Conservation (phyloP, 75 land plant species). For the Cunninghamia lanceolata region DNA sequence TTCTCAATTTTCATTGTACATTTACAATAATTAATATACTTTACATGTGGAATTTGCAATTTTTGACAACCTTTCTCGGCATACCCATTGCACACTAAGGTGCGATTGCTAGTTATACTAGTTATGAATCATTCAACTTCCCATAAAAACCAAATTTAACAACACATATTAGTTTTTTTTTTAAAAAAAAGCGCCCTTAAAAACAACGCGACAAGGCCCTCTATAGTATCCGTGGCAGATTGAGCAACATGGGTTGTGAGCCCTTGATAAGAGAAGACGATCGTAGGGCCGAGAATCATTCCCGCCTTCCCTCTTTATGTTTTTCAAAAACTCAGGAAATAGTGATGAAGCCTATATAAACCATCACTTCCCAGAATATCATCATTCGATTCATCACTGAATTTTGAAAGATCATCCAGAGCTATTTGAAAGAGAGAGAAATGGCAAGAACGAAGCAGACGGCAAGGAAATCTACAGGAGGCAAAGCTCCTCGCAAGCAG, state of each 20-base stretch:
- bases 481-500: conserved; percentile 7
- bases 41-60: no score
- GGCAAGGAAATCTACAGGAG: conserved; percentile 13
- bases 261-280: background rate
- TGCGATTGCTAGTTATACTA: no score
- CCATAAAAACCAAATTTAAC: no score
- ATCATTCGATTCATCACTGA: background rate
- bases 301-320: background rate
- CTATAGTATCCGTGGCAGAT: background rate
- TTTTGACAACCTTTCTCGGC: no score
- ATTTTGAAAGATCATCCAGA: background rate
- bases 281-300: background rate
- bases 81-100: no score
- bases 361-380: accelerated
- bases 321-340: no score
- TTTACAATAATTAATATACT: no score
- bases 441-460: conserved; percentile 27
- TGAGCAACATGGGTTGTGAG: background rate
- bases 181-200: no score
- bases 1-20: no score
- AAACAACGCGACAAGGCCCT: no score
- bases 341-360: background rate
- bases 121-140: no score
- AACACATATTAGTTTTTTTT: no score
- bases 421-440: background rate